Evolutionary conservation across 2,329 filamentous ascomycete genomes (phyloP).

Genomic region (Ophiostoma tasmaniense): DNA sequence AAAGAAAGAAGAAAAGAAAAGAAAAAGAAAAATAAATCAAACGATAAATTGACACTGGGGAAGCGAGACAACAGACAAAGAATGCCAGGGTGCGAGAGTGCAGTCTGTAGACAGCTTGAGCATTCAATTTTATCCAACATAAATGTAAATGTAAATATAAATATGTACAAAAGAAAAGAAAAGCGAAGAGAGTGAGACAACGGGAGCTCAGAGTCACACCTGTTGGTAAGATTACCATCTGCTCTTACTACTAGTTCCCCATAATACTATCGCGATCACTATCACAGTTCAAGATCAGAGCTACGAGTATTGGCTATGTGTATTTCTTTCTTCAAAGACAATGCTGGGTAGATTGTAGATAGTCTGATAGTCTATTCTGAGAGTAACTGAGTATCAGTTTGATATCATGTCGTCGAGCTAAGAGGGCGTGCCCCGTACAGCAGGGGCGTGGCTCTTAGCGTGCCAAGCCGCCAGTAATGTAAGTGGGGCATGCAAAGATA

Average conservation of each 20-base stretch:
- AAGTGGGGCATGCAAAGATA: background rate
- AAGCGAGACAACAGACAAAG: background rate
- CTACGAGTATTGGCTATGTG: background rate
- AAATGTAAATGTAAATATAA: background rate
- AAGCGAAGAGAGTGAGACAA: background rate
- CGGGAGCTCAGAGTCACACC: slow-evolving; percentile 1
- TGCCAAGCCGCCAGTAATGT: background rate
- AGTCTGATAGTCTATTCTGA: background rate
- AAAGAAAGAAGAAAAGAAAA: background rate
- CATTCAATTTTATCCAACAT: background rate
- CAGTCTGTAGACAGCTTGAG: background rate
- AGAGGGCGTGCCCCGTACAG: background rate
- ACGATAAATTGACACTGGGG: background rate
- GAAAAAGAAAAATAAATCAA: background rate
- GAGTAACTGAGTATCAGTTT: background rate
- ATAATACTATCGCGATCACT: background rate
- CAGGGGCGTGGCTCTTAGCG: background rate
- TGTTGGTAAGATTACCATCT: slow-evolving; percentile 1
- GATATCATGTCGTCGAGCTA: background rate
- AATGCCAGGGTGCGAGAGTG: background rate
- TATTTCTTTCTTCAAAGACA: background rate
- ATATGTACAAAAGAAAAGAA: background rate
- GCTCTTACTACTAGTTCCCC: background rate
- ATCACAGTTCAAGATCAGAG: background rate
- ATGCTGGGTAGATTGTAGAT: background rate